phyloP scores from a whole-genome alignment of 2,329 filamentous ascomycete species.

The Fusarium sp. region DNA sequence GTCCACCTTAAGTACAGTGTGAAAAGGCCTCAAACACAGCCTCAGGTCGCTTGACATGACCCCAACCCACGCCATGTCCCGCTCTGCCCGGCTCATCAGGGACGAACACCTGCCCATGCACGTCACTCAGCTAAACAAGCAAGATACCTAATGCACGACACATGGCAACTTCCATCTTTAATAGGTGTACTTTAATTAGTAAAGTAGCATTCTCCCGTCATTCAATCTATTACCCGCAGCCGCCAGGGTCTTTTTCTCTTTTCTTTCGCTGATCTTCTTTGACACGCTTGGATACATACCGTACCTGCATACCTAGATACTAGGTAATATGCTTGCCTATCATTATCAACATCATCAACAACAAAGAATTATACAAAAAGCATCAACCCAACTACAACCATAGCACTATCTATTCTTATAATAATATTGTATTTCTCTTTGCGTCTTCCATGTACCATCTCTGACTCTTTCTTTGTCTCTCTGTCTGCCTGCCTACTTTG shows the following conservation, averaged over 20 bases:
- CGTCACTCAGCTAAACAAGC: slow-evolving; percentile 35
- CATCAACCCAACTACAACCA: neutral
- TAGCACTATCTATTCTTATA: neutral
- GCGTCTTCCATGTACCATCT: neutral
- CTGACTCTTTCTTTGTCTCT: slow-evolving; percentile 17
- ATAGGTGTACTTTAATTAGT: slow-evolving; percentile 23
- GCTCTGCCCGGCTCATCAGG: slow-evolving; percentile 33
- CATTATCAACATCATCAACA: neutral
- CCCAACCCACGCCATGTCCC: slow-evolving; percentile 36
- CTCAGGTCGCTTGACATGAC: slow-evolving; percentile 42
- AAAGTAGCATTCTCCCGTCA: slow-evolving; percentile 8
- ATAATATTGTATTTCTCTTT: neutral
- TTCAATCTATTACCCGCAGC: slow-evolving; percentile 13
- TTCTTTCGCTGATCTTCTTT: slow-evolving; percentile 19
- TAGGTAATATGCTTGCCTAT: neutral
- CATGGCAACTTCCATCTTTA: slow-evolving; percentile 16
- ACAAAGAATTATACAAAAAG: slow-evolving; percentile 19
- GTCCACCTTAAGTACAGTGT: neutral
- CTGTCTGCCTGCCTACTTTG: slow-evolving; percentile 1
- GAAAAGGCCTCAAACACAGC: fast-evolving
- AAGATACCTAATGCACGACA: slow-evolving; percentile 38
- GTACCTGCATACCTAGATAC: neutral
- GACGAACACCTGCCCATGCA: slow-evolving; percentile 40
- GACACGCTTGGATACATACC: slow-evolving; percentile 12
- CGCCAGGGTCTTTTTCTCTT: neutral